A percentile compares a stretch with the other conserved stretches of the same genome.
Conservation (phyloP, 2,329 filamentous ascomycete species). For the Epichloe brachyelytri region DNA sequence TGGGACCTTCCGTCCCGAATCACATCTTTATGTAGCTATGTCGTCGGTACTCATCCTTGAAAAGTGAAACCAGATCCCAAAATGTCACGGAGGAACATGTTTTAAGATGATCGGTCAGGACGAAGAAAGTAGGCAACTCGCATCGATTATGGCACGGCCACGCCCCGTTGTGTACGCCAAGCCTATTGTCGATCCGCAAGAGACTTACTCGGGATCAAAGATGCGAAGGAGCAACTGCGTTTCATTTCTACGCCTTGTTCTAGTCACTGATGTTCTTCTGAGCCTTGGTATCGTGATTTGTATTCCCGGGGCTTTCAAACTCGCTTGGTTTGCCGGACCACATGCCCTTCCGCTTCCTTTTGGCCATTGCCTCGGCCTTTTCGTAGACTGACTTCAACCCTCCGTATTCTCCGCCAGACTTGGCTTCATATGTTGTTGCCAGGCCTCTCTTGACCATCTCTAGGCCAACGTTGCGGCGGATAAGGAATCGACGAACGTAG, state of each 20-base stretch:
- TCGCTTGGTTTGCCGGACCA: slow-evolving; percentile 54
- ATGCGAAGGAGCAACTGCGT: not conserved
- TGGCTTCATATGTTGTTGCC: slow-evolving; percentile 90
- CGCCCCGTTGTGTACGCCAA: not conserved
- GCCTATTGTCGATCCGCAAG: not conserved
- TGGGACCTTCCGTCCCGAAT: too few species aligned
- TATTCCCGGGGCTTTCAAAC: slow-evolving; percentile 76
- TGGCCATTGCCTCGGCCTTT: slow-evolving; percentile 53
- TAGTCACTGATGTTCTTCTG: slow-evolving; percentile 7
- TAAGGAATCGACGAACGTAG: slow-evolving; percentile 54
- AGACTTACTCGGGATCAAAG: not conserved
- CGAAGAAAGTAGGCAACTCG: not conserved
- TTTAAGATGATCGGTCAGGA: not conserved
- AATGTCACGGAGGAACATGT: not conserved
- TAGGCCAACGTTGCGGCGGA: slow-evolving; percentile 69
- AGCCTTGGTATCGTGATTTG: slow-evolving; percentile 42
- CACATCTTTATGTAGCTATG: too few species aligned
- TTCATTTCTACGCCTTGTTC: not conserved
- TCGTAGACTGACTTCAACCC: slow-evolving; percentile 51
- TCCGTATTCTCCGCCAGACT: slow-evolving; percentile 80
- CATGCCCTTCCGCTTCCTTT: slow-evolving; percentile 52
- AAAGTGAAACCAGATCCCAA: too few species aligned
- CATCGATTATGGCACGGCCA: not conserved
- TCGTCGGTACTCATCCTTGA: too few species aligned
- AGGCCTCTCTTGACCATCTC: slow-evolving; percentile 79